phyloP scores from a whole-genome alignment of 73 alveolate species.

The Durusdinium trenchii region DNA sequence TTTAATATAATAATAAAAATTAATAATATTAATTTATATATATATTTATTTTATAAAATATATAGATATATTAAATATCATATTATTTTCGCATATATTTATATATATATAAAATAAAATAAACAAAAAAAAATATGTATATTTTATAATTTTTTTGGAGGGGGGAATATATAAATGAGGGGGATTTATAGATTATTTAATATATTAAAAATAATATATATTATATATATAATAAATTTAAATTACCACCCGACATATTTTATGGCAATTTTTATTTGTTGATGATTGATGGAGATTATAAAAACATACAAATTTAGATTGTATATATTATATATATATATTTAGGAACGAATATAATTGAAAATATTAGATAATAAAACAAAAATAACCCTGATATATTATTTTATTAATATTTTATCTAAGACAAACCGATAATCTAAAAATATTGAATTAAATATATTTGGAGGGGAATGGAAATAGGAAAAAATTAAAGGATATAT shows the following conservation, averaged over 20 bases:
- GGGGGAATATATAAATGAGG: not conserved
- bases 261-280: not conserved
- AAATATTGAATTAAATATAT: too few relatives aligned
- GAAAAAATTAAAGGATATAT: too few relatives aligned
- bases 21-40: too few relatives aligned
- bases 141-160: too few relatives aligned
- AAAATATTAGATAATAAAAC: too few relatives aligned
- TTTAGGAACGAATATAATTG: not conserved
- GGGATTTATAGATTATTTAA: not conserved
- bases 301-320: not conserved
- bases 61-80: too few relatives aligned
- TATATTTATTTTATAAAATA: not conserved
- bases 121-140: not conserved
- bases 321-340: not conserved
- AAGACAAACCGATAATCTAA: too few relatives aligned
- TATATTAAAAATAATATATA: not conserved
- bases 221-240: not conserved
- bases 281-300: not conserved
- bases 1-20: too few relatives aligned
- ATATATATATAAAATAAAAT: not conserved
- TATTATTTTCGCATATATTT: not conserved
- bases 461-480: too few relatives aligned
- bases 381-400: too few relatives aligned
- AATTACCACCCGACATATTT: not conserved
- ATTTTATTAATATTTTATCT: too few relatives aligned